Percentiles rank a stretch among this genome's conserved stretches.
Evolutionary conservation across 139 green algal genomes (phyloP).

Genomic region (Chlorella sp.): DNA sequence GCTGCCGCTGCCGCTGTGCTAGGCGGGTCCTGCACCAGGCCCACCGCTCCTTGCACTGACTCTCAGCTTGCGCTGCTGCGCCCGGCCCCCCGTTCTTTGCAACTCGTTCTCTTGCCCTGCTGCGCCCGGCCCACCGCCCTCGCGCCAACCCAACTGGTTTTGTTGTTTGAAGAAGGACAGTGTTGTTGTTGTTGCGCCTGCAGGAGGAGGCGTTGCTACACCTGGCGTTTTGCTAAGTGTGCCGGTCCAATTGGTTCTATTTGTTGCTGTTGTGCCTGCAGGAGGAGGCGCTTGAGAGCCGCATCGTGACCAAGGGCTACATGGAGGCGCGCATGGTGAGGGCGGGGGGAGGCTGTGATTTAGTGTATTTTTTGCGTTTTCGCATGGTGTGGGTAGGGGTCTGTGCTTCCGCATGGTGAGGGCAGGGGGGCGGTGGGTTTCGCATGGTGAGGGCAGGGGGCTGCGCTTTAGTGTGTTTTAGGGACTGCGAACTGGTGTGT

Average conservation of each 20-base stretch:
- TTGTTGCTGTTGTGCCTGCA: neutral
- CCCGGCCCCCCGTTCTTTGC: neutral
- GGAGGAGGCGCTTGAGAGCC: slow-evolving; percentile 83
- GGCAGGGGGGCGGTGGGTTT: neutral
- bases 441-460: neutral
- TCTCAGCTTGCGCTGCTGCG: neutral
- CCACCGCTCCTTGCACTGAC: neutral
- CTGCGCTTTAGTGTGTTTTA: neutral
- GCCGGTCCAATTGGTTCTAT: neutral
- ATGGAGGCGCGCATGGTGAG: slow-evolving; percentile 77
- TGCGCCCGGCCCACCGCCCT: neutral
- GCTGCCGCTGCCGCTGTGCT: slow-evolving; percentile 5
- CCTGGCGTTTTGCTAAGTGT: no score
- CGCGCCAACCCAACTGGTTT: no score
- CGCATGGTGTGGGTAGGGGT: no score
- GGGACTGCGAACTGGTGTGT: no score
- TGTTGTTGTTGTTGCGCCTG: neutral
- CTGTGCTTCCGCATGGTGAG: no score
- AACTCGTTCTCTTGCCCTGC: neutral
- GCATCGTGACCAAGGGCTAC: slow-evolving; percentile 75
- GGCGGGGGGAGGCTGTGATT: no score
- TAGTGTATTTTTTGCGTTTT: no score
- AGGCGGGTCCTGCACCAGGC: no score
- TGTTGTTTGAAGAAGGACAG: no score
- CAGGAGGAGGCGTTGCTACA: no score